Conservation (phyloP, 345 rosid genomes). For the Eucalyptus erythrocorys region DNA sequence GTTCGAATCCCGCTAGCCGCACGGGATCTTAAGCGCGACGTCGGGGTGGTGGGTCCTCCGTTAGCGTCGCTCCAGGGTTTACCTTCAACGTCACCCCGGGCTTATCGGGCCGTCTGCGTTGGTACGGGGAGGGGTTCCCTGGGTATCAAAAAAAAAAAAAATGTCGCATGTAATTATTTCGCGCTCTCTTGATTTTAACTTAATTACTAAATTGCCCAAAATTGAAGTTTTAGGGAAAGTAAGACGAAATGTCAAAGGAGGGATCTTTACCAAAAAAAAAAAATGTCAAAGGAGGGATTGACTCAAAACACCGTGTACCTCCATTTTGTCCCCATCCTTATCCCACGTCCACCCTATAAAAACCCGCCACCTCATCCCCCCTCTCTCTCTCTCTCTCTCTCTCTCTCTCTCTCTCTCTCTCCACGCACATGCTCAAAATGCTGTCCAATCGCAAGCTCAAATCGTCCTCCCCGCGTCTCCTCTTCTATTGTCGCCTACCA, state of each 20-base stretch:
- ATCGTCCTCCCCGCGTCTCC: neutral
- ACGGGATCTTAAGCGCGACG: too few relatives aligned
- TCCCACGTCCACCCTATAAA: neutral
- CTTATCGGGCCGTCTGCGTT: too few relatives aligned
- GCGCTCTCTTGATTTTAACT: neutral
- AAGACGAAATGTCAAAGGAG: neutral
- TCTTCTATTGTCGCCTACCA: rapidly evolving
- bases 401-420: too few relatives aligned
- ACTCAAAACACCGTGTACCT: neutral
- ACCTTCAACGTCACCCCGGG: too few relatives aligned
- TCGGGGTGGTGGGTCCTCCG: too few relatives aligned
- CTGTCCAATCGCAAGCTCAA: neutral
- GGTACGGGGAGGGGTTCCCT: too few relatives aligned
- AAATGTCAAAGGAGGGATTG: neutral
- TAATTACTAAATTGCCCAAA: neutral
- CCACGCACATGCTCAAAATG: neutral
- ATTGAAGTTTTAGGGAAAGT: neutral
- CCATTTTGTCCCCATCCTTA: neutral
- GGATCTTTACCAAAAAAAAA: too few relatives aligned
- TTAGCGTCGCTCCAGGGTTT: too few relatives aligned
- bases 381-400: too few relatives aligned
- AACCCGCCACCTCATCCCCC: rapidly evolving
- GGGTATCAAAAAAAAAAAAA: too few relatives aligned
- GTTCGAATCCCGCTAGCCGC: too few relatives aligned
- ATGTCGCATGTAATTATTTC: rapidly evolving